phyloP scores from a whole-genome alignment of 371 early-diverging fungal genomes.

The Paraphysoderma sedebokerense region DNA sequence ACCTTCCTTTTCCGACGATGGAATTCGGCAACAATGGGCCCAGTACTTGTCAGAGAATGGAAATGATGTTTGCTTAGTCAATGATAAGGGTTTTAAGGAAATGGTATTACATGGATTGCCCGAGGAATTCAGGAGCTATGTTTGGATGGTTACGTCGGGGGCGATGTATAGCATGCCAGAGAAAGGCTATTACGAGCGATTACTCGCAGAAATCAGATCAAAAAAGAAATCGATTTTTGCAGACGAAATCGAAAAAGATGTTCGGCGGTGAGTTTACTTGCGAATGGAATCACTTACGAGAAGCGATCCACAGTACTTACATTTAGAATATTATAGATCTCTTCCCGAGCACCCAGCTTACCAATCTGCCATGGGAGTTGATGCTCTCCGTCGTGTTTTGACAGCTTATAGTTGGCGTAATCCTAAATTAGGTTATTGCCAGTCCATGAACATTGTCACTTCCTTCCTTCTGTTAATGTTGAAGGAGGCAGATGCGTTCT shows the following conservation, averaged over 20 bases:
- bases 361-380: slow-evolving; percentile 29
- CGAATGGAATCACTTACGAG: no score
- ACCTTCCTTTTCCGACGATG: no score
- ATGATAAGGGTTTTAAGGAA: no score
- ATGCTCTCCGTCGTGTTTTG: slow-evolving; percentile 36
- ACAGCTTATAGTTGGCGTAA: slow-evolving; percentile 42
- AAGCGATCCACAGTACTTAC: neutral
- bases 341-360: slow-evolving; percentile 46
- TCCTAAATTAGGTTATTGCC: slow-evolving; percentile 44
- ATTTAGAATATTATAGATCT: neutral
- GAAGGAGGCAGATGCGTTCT: slow-evolving; percentile 45
- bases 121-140: no score
- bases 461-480: slow-evolving; percentile 35
- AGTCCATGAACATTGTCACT: slow-evolving; percentile 45
- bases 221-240: slow-evolving; percentile 4
- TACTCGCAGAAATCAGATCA: no score
- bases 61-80: no score
- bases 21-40: no score
- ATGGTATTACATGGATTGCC: no score
- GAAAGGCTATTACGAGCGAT: no score
- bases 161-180: no score
- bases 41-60: no score
- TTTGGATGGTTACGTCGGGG: no score
- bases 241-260: slow-evolving; percentile 50
- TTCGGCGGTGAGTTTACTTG: slow-evolving; percentile 27